A percentile compares a stretch with the other conserved stretches of the same genome.
These are phyloP conservation scores for Monilinia polystroma DNA, from an alignment of 2,329 filamentous ascomycete genomes.

Conservation along the genomic window DNA sequence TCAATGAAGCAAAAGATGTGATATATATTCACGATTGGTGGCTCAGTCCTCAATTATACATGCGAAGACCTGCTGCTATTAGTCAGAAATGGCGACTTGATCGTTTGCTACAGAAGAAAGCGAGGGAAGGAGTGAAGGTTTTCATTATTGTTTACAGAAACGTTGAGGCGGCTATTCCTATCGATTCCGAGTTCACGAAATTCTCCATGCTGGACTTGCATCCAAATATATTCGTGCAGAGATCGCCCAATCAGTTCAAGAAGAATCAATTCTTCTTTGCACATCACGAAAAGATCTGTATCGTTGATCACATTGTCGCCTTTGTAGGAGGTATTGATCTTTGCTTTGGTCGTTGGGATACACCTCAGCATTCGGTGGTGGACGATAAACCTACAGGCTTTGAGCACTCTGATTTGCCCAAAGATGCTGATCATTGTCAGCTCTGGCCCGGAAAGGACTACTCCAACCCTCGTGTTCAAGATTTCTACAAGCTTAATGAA, in stretches of 20 bases:
- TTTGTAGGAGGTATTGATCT: constrained; percentile 95
- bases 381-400: constrained; percentile 97
- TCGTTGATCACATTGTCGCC: constrained; percentile 93
- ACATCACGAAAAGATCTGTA: constrained; percentile 96
- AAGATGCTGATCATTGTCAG: constrained; percentile 92
- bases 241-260: constrained; percentile 95
- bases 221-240: constrained; percentile 92
- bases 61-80: constrained; percentile 89
- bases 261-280: constrained; percentile 99
- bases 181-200: constrained; percentile 98
- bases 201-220: constrained; percentile 93
- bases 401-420: constrained; percentile 71
- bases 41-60: constrained; percentile 93
- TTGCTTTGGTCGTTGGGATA: constrained; percentile 97
- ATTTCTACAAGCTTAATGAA: constrained; percentile 90
- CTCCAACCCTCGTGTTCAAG: constrained; percentile 90
- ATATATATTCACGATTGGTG: constrained; percentile 99
- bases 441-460: constrained; percentile 98
- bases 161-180: constrained; percentile 93
- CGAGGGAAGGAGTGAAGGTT: constrained; percentile 91
- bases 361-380: constrained; percentile 83
- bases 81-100: constrained; percentile 98
- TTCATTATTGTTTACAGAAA: constrained; percentile 98
- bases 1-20: constrained; percentile 95
- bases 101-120: constrained; percentile 87